Conservation (phyloP, 805 yeast genomes). For the Wilhelminamyces savonicus region DNA sequence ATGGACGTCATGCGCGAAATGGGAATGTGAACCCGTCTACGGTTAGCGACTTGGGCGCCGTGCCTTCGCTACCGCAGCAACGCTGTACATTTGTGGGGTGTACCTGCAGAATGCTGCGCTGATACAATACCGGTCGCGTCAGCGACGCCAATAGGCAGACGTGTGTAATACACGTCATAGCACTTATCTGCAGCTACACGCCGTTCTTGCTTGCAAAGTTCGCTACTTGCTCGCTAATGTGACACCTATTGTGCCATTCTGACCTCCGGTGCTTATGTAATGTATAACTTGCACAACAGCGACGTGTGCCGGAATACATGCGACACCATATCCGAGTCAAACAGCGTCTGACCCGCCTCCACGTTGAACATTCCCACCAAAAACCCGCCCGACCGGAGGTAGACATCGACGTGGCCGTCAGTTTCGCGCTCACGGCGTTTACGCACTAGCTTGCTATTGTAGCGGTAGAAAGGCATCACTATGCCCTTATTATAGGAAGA, state of each 20-base stretch:
- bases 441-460: constrained; percentile 39
- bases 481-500: constrained; percentile 42
- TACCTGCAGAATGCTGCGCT: too few relatives aligned
- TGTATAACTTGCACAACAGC: constrained; percentile 36
- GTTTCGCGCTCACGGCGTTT: constrained; percentile 8
- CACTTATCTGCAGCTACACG: too few relatives aligned
- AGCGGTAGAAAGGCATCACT: constrained; percentile 46
- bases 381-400: constrained; percentile 47
- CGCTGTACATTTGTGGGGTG: too few relatives aligned
- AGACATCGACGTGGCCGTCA: constrained; percentile 29
- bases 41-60: too few relatives aligned
- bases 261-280: too few relatives aligned
- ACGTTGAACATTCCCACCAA: constrained; percentile 41
- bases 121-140: too few relatives aligned
- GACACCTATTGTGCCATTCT: too few relatives aligned
- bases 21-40: constrained; percentile 17
- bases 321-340: constrained; percentile 35
- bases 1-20: constrained; percentile 33
- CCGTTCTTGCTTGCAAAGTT: too few relatives aligned
- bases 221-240: too few relatives aligned
- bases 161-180: too few relatives aligned
- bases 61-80: too few relatives aligned
- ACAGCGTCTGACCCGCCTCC: constrained; percentile 12
- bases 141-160: too few relatives aligned
- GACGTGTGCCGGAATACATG: constrained; percentile 41